Base-by-base conservation (phyloP, 2,329 filamentous ascomycete species). In the Metarhizium sp. region DNA sequence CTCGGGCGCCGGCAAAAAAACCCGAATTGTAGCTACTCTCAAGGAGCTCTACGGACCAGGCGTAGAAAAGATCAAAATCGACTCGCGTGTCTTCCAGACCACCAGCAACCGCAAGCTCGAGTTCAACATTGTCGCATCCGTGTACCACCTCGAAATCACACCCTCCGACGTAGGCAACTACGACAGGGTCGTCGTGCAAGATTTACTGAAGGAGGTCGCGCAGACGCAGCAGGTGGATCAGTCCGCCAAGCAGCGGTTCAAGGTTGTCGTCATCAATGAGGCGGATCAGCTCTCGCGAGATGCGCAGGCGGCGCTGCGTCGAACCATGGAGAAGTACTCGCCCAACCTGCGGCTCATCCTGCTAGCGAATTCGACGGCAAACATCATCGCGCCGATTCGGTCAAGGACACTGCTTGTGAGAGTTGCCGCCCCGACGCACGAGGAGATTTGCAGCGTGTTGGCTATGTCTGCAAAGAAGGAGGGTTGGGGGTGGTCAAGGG, bases 31-130 rank as follows among this genome's bases (percentile, higher is more conserved):
- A 18, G 92, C 94, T 16, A 97, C 92, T 0, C 76, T 99, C 3
- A 95, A 96, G 70, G 92, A 96, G 67, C 80, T 99, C 7, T 99
- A 94, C 71, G 94, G 94, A 0, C 86, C 92, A 0, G 92, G 94
- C 47, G 94, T 96, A n/a, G 95, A 99, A 68, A 97, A 96, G 79
- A 99, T 99, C 79, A 97, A 97, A 76, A 97, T 99, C 73, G 94
- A 99, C 69, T 90, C 91, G 13, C 88, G 94, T 60, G 88, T 96
- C 57, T 99, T 99, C 76, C 92, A 96, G 73, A 97, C 94, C 1
- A 92, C 85, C 25, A 88, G 87, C 67, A 97, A 96, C 72, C 90
- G 94, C 69, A 99, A 99, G 73, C 86, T 99, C 64, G 94, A 99
- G 74, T 99, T 99, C 81, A 99, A 96, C 75, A 95, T 99, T 60